A percentile compares a stretch with the other conserved stretches of the same genome.
Evolutionary conservation across 768 basidiomycete species (phyloP).

Genomic region (Tremella yokohamensis): DNA sequence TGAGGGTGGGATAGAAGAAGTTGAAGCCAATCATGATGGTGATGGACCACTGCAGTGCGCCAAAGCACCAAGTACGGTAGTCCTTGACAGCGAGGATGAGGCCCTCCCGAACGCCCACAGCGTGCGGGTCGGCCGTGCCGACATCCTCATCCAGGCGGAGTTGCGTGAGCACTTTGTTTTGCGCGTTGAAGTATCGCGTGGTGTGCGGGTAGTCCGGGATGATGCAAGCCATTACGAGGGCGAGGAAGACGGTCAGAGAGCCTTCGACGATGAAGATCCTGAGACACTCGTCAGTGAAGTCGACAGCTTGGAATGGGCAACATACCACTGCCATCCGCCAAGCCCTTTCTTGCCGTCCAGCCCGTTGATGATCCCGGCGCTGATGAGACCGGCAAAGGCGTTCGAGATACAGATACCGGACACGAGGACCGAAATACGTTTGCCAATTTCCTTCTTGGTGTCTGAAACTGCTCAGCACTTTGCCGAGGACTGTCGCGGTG

Average conservation of each 20-base stretch:
- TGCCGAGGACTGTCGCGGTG: constrained; percentile 40
- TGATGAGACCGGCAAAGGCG: constrained; percentile 48
- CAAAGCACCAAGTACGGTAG: constrained; percentile 10
- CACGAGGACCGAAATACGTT: background rate
- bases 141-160: constrained; percentile 41
- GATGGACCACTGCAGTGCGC: constrained; percentile 1
- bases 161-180: constrained; percentile 27
- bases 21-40: constrained; percentile 9
- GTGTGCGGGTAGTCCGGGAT: constrained; percentile 74
- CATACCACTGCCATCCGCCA: constrained; percentile 46
- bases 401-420: background rate
- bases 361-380: constrained; percentile 38
- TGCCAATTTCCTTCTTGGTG: background rate
- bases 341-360: constrained; percentile 39
- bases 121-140: constrained; percentile 38
- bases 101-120: constrained; percentile 15
- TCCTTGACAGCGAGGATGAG: constrained; percentile 42
- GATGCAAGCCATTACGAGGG: constrained; percentile 34
- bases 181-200: constrained; percentile 61
- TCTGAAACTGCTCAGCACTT: constrained; percentile 33
- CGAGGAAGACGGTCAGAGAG: constrained; percentile 17
- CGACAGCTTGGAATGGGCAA: no score
- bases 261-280: constrained; percentile 37
- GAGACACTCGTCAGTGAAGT: no score
- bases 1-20: constrained; percentile 8